Base-by-base conservation (phyloP, 257 asterid genomes). In the Voacanga thouarsii region DNA sequence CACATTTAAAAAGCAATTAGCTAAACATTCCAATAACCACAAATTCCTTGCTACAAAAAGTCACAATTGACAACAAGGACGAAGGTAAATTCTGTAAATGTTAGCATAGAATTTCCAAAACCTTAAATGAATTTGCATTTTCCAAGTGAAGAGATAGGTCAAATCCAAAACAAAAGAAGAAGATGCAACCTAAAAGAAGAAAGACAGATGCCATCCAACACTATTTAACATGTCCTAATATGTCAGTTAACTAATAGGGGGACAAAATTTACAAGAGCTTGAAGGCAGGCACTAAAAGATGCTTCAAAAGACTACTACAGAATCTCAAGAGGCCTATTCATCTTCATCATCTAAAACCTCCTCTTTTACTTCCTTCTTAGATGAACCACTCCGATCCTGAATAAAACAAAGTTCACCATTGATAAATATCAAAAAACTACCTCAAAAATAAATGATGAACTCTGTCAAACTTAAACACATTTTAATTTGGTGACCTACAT, bases 191-290 rank as follows among this genome's bases (percentile, higher is more conserved):
- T 24, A 10, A 59, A 75, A 57, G 23, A 12, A 59, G 18, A 19
- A 72, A 30, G 30, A 15, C 60, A 12, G 23, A 16, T 71, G 10
- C 23, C 8, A 33, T 56, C 15, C 65, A 78, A 70, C 0, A 37
- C 56, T 14, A 73, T 63, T 39, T 55, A 14, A 26, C 26, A 75
- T 33, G 45, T 72, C 43, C 37, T 61, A 1, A 51, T 16, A 53
- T 5, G 74, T 30, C 24, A 72, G 10, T 45, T n/a, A 55, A 71
- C 73, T 67, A 71, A 65, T 64, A 28, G 74, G 53, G 63, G 21
- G 6, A 60, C 14, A 84, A 83, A 68, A 84, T 89, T 81, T 91
- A 89, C 96, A 90, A 53, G 59, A 74, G 55, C 53, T 47, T 41
- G 49, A 78, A 82, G 63, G 77, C 51, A 74, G 56, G 21, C 72